Percentiles rank a stretch among this genome's conserved stretches.
Evolutionary conservation across 2,329 filamentous ascomycete genomes (phyloP).

Genomic region (Penicillium sp.): DNA sequence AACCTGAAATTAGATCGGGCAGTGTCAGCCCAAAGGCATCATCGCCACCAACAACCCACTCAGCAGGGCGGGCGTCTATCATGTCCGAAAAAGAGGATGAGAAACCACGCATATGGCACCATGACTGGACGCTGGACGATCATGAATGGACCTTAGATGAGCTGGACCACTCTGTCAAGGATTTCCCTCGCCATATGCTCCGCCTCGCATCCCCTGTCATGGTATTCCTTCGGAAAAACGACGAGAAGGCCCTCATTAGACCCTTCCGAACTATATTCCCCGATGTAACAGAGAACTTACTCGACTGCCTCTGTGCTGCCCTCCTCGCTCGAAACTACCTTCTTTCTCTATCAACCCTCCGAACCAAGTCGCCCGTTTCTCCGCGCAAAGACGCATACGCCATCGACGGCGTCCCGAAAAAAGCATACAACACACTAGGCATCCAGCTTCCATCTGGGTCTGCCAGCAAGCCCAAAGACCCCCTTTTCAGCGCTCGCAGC

Average conservation of each 20-base stretch:
- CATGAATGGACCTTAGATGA: constrained; percentile 44
- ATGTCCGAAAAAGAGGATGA: constrained; percentile 31
- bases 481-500: constrained; percentile 32
- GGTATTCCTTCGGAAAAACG: constrained; percentile 38
- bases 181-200: constrained; percentile 38
- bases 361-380: constrained; percentile 23
- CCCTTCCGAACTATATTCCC: constrained; percentile 42
- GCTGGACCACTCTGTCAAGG: constrained; percentile 39
- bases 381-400: constrained; percentile 22
- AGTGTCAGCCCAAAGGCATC: constrained; percentile 23
- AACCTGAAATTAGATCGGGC: constrained; percentile 25
- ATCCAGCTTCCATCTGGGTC: constrained; percentile 32
- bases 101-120: constrained; percentile 35
- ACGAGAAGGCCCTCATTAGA: constrained; percentile 36
- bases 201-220: constrained; percentile 42
- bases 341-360: constrained; percentile 30
- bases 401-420: constrained; percentile 34
- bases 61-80: constrained; percentile 22
- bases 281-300: constrained; percentile 32
- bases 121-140: constrained; percentile 42
- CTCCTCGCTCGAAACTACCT: constrained; percentile 42
- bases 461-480: constrained; percentile 31
- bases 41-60: constrained; percentile 16
- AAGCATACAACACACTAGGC: constrained; percentile 35
- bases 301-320: constrained; percentile 40